phyloP scores from a whole-genome alignment of 2,329 filamentous ascomycete species.

The Ophiostoma novo-ulmi region DNA sequence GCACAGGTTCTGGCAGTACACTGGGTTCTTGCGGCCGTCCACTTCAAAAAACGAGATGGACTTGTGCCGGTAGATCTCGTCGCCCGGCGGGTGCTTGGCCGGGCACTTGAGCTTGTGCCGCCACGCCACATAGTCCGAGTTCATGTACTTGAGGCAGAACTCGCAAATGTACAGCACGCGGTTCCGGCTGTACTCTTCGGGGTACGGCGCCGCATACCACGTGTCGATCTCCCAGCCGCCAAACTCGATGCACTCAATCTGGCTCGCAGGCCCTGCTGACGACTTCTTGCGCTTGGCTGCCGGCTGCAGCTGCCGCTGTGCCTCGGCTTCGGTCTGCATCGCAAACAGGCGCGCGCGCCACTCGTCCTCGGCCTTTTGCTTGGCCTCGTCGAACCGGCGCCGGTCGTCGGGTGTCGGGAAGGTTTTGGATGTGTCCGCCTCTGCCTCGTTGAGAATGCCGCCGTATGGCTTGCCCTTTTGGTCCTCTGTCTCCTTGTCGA shows the following conservation, averaged over 20 bases:
- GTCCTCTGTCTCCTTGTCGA: slow-evolving; percentile 84
- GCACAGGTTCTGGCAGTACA: slow-evolving; percentile 98
- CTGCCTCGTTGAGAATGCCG: slow-evolving; percentile 79
- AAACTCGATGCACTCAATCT: slow-evolving; percentile 98
- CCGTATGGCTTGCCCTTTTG: slow-evolving; percentile 91
- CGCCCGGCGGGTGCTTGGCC: slow-evolving; percentile 91
- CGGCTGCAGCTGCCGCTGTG: slow-evolving; percentile 43
- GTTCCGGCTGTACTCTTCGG: slow-evolving; percentile 96
- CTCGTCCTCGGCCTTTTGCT: slow-evolving; percentile 84
- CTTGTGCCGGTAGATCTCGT: slow-evolving; percentile 92
- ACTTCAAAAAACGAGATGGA: slow-evolving; percentile 96
- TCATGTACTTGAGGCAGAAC: slow-evolving; percentile 99
- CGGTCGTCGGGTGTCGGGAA: slow-evolving; percentile 76
- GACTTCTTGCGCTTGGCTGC: slow-evolving; percentile 46
- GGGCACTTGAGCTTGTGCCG: slow-evolving; percentile 95
- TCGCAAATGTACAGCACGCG: slow-evolving; percentile 98
- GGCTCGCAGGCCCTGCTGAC: slow-evolving; percentile 83
- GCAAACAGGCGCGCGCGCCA: slow-evolving; percentile 65
- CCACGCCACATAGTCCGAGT: slow-evolving; percentile 97
- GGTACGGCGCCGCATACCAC: slow-evolving; percentile 97
- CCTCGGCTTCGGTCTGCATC: slow-evolving; percentile 61
- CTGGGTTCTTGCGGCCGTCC: slow-evolving; percentile 90
- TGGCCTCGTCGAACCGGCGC: slow-evolving; percentile 81
- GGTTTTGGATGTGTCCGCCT: slow-evolving; percentile 88
- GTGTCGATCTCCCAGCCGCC: slow-evolving; percentile 97